Conservation (phyloP, 2,329 filamentous ascomycete genomes). For the Bipolaris bicolor region DNA sequence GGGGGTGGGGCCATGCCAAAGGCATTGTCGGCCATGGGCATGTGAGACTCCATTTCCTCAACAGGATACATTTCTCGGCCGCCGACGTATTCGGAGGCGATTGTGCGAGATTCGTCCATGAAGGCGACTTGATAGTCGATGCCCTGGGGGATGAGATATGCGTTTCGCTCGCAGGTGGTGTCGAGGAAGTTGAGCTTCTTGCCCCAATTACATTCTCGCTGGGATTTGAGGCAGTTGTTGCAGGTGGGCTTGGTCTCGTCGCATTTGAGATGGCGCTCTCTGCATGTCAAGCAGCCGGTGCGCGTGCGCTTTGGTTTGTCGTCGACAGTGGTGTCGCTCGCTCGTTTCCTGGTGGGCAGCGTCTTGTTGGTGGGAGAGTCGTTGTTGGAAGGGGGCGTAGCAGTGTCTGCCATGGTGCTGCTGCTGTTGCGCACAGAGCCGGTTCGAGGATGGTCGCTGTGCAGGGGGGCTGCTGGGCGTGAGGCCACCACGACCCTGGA, state of each 20-base stretch:
- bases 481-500: constrained; percentile 12
- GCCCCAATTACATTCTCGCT: constrained; percentile 82
- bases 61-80: constrained; percentile 75
- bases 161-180: constrained; percentile 71
- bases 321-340: constrained; percentile 34
- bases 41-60: constrained; percentile 43
- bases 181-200: constrained; percentile 92
- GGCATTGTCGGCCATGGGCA: constrained; percentile 32
- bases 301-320: constrained; percentile 82
- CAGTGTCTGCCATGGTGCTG: constrained; percentile 28
- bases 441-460: constrained; percentile 4
- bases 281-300: constrained; percentile 88
- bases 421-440: constrained; percentile 1
- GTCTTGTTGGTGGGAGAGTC: constrained; percentile 29
- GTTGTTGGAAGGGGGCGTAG: constrained; percentile 29
- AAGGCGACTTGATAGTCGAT: constrained; percentile 77
- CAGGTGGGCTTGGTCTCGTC: constrained; percentile 73
- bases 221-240: constrained; percentile 88
- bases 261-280: constrained; percentile 89
- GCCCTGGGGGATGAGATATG: constrained; percentile 54
- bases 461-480: constrained; percentile 6
- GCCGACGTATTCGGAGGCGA: constrained; percentile 88
- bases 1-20: constrained; percentile 37
- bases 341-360: constrained; percentile 26
- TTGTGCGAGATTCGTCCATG: constrained; percentile 84